phyloP scores from a whole-genome alignment of 1,284 basidiomycete species.

The Sporisorium reilianum region DNA sequence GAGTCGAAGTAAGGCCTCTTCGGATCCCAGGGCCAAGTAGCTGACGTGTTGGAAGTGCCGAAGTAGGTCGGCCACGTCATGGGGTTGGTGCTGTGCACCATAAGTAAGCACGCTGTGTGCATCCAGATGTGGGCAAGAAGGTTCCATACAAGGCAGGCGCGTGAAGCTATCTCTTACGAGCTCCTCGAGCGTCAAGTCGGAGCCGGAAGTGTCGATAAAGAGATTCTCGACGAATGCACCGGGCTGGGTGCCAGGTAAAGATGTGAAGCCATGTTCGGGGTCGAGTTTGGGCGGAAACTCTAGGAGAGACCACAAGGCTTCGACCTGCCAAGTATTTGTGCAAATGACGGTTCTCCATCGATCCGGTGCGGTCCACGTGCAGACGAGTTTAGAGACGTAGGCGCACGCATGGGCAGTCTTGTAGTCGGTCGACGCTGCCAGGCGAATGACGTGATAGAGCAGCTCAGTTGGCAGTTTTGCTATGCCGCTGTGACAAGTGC shows the following conservation, averaged over 20 bases:
- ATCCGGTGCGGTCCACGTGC: conserved; percentile 34
- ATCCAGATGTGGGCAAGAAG: not conserved
- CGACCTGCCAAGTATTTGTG: conserved; percentile 10
- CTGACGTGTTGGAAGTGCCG: conserved; percentile 26
- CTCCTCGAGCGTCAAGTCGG: not conserved
- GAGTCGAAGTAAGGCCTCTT: conserved; percentile 1
- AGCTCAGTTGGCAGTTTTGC: conserved; percentile 38
- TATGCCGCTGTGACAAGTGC: not conserved
- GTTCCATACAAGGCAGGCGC: not conserved
- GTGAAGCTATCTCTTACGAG: not conserved
- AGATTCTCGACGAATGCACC: conserved; percentile 35
- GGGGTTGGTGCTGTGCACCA: not conserved
- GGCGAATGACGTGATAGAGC: conserved; percentile 35
- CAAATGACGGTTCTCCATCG: conserved; percentile 52
- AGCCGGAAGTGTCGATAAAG: conserved; percentile 38
- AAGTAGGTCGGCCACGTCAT: conserved; percentile 12
- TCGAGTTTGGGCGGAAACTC: not conserved
- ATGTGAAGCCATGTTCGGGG: conserved; percentile 3
- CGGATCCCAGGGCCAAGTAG: conserved; percentile 22
- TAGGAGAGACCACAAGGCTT: conserved; percentile 5
- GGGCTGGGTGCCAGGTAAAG: conserved; percentile 18
- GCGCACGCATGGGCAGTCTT: conserved; percentile 48
- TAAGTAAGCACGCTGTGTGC: not conserved
- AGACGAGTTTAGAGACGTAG: conserved; percentile 48
- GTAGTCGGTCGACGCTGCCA: conserved; percentile 38